A percentile compares a stretch with the other conserved stretches of the same genome.
Conservation (phyloP, 345 rosid genomes). For the Pseudoturritis turrita region DNA sequence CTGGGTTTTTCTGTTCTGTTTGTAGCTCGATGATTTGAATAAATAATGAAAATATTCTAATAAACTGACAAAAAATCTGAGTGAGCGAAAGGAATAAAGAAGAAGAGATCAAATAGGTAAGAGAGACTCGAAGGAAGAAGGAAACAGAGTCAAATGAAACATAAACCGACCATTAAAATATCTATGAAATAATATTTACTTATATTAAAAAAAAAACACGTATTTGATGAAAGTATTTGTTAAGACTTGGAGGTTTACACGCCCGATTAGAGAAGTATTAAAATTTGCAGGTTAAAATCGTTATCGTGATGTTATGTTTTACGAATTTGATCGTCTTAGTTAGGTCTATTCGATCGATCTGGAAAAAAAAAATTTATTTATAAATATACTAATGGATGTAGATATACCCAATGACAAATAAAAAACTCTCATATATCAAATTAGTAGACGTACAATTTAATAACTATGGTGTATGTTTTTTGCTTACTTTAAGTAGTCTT, state of each 20-base stretch:
- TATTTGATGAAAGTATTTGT: neutral
- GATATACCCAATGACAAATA: neutral
- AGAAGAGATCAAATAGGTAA: slow-evolving; percentile 24
- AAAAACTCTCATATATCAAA: neutral
- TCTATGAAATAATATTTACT: neutral
- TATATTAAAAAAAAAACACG: neutral
- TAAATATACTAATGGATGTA: neutral
- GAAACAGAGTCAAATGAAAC: slow-evolving; percentile 21
- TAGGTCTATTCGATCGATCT: neutral
- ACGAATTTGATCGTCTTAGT: neutral
- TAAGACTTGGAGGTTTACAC: neutral
- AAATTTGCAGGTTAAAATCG: slow-evolving; percentile 9
- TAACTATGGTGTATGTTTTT: neutral
- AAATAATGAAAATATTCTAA: neutral
- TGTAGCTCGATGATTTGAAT: neutral
- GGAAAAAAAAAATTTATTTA: neutral
- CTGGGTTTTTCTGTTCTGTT: neutral
- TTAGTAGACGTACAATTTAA: neutral
- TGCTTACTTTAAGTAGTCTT: neutral
- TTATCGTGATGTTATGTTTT: neutral
- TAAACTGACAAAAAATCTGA: slow-evolving; percentile 5
- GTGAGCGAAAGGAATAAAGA: neutral
- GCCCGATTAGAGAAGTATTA: neutral
- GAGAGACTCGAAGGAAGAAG: neutral
- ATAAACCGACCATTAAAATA: slow-evolving; percentile 18